Evolutionary conservation across 306 rosid genomes (phyloP).

Genomic region (Sphenostylis stenocarpa): DNA sequence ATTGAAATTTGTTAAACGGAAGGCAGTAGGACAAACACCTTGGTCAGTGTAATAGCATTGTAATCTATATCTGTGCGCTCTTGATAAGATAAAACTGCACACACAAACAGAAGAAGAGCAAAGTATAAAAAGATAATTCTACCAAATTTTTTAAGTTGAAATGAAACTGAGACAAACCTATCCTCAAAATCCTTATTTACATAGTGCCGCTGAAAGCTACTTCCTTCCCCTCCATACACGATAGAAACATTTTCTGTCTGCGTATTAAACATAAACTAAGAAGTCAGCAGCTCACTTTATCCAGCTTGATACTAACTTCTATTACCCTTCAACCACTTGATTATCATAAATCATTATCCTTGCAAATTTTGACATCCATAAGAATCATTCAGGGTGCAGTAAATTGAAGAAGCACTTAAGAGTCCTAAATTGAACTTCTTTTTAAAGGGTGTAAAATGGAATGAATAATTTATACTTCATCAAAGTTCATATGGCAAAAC

Average conservation of each 20-base stretch:
- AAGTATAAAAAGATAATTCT: conserved; percentile 24
- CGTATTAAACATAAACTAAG: conserved; percentile 16
- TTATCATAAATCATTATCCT: neutral
- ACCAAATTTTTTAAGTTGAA: neutral
- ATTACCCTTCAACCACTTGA: neutral
- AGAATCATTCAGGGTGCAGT: neutral
- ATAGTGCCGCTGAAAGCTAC: conserved; percentile 59
- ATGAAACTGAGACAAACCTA: conserved; percentile 48
- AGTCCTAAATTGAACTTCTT: neutral
- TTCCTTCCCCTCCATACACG: conserved; percentile 67
- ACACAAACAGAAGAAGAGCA: neutral
- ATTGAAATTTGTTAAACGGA: conserved; percentile 15
- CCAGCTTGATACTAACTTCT: neutral
- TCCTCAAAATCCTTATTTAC: conserved; percentile 48
- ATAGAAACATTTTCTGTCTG: conserved; percentile 69
- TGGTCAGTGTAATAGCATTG: conserved; percentile 88
- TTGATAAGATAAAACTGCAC: conserved; percentile 73
- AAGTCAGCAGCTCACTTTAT: conserved; percentile 24
- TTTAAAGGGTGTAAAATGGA: neutral
- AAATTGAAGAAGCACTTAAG: neutral
- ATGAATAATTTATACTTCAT: neutral
- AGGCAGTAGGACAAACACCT: conserved; percentile 47
- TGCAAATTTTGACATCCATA: neutral
- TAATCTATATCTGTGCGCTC: conserved; percentile 75
- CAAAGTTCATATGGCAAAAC: neutral